Evolutionary conservation across 1,284 basidiomycete genomes (phyloP).

Genomic region (Ceratobasidium sp.): DNA sequence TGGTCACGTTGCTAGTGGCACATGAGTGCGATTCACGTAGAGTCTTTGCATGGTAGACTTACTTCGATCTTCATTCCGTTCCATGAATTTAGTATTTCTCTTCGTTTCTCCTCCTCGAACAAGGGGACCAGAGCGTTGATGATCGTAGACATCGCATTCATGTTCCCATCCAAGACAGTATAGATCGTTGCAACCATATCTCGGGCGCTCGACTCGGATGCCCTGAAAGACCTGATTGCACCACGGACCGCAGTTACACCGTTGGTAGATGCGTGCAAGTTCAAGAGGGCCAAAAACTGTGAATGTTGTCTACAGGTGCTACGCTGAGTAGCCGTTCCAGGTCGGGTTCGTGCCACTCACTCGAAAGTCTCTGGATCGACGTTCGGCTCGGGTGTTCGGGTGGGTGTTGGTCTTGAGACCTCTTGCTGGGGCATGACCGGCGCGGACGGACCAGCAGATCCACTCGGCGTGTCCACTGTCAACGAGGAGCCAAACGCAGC

Average conservation of each 20-base stretch:
- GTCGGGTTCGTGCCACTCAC: slow-evolving; percentile 14
- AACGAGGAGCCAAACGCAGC: slow-evolving; percentile 38
- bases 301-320: slow-evolving; percentile 38
- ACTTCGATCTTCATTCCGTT: slow-evolving; percentile 87
- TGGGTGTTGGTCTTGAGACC: not conserved
- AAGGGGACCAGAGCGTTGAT: slow-evolving; percentile 83
- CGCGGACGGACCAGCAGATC: slow-evolving; percentile 6
- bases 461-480: slow-evolving; percentile 11
- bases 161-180: slow-evolving; percentile 81
- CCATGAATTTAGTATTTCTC: slow-evolving; percentile 79
- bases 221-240: slow-evolving; percentile 82
- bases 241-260: slow-evolving; percentile 83
- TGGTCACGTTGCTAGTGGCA: slow-evolving; percentile 75
- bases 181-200: slow-evolving; percentile 90
- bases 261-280: slow-evolving; percentile 60
- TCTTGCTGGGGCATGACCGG: slow-evolving; percentile 21
- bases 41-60: slow-evolving; percentile 49
- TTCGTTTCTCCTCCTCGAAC: slow-evolving; percentile 87
- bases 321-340: too few species aligned
- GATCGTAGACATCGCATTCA: slow-evolving; percentile 81
- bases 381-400: slow-evolving; percentile 27
- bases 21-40: not conserved
- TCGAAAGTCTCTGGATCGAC: slow-evolving; percentile 32
- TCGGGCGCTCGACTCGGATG: slow-evolving; percentile 80
- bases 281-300: slow-evolving; percentile 30